Percentiles rank a stretch among this genome's conserved stretches.
These are phyloP conservation scores for Hypoxylon fuscum DNA, from an alignment of 495 filamentous ascomycete genomes.

Conservation along the genomic window DNA sequence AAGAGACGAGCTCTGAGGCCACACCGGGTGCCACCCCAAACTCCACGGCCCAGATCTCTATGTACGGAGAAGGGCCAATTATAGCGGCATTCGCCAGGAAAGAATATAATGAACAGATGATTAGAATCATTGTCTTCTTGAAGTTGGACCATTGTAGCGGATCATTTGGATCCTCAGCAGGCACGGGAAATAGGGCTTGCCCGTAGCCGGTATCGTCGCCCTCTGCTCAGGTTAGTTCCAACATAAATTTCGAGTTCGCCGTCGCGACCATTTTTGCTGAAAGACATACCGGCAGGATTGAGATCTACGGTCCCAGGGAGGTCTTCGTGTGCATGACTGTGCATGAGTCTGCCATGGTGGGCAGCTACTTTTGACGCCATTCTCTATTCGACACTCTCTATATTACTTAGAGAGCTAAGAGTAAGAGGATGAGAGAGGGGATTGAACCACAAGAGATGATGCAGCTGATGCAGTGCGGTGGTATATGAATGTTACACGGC, in stretches of 20 bases:
- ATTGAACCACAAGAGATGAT: constrained; percentile 1
- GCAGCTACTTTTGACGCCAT: constrained; percentile 24
- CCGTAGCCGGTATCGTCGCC: constrained; percentile 70
- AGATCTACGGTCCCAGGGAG: constrained; percentile 69
- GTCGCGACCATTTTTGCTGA: neutral
- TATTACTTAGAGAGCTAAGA: constrained; percentile 13
- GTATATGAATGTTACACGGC: constrained; percentile 22
- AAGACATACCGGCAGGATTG: constrained; percentile 48
- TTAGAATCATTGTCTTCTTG: constrained; percentile 68
- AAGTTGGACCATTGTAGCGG: constrained; percentile 69
- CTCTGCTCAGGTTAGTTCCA: constrained; percentile 47
- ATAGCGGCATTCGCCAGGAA: constrained; percentile 69
- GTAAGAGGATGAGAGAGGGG: neutral
- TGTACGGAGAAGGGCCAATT: constrained; percentile 68
- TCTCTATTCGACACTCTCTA: constrained; percentile 6
- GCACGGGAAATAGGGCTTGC: constrained; percentile 69
- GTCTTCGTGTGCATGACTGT: constrained; percentile 67
- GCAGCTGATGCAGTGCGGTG: constrained; percentile 15
- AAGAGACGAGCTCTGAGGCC: constrained; percentile 67
- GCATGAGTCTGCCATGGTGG: constrained; percentile 29
- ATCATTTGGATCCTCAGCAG: constrained; percentile 70
- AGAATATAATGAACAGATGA: constrained; percentile 67
- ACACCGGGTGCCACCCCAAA: constrained; percentile 60
- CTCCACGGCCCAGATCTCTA: constrained; percentile 63
- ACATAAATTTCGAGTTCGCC: neutral